phyloP scores from a whole-genome alignment of 2,329 filamentous ascomycete genomes.

The Fonsecaea nubica region DNA sequence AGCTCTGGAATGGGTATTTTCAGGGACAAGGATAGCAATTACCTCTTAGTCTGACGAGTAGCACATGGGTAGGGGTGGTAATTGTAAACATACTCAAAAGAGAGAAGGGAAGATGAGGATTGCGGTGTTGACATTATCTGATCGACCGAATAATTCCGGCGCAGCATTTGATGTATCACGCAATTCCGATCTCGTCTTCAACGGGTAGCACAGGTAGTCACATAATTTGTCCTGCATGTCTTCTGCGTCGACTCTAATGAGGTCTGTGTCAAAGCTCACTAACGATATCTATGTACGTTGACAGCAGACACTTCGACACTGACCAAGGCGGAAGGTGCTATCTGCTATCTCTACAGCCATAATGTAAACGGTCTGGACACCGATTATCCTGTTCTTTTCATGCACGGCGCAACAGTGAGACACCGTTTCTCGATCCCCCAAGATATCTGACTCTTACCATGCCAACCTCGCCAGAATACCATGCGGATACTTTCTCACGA shows the following conservation, averaged over 20 bases:
- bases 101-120: not conserved
- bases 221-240: not conserved
- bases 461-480: constrained; percentile 66
- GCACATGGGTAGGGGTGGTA: not conserved
- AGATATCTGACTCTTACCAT: constrained; percentile 57
- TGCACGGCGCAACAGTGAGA: not conserved
- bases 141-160: not conserved
- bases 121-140: not conserved
- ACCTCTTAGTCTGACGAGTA: not conserved
- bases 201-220: too few relatives aligned
- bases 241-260: too few relatives aligned
- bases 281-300: not conserved
- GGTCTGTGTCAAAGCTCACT: too few relatives aligned
- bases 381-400: not conserved
- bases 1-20: not conserved
- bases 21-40: not conserved
- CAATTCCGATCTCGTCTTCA: not conserved
- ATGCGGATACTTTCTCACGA: constrained; percentile 65
- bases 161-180: not conserved
- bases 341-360: not conserved
- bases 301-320: not conserved
- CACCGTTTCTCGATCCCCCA: not conserved
- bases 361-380: not conserved
- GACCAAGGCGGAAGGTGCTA: not conserved
- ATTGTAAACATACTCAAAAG: not conserved